Evolutionary conservation across 176 grass and related monocot species (phyloP).

Genomic region (Secale cereale): DNA sequence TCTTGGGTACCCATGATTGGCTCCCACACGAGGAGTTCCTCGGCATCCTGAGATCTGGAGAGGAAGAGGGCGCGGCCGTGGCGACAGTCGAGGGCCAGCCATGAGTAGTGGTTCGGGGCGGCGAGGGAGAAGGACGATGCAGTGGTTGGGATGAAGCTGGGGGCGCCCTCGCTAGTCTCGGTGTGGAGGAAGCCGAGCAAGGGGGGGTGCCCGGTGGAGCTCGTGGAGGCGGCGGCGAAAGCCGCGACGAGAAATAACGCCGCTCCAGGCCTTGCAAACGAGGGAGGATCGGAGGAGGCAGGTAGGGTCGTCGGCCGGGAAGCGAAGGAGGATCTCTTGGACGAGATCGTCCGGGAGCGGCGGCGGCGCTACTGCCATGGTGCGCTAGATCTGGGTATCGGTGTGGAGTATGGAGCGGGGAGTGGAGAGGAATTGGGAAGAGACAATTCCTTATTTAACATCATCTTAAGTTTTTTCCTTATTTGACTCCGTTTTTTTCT

Average conservation of each 20-base stretch:
- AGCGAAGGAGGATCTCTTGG: background rate
- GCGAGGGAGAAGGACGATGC: background rate
- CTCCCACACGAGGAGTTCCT: background rate
- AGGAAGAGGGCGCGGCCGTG: background rate
- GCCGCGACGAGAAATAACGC: background rate
- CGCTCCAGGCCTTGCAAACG: background rate
- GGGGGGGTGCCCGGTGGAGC: background rate
- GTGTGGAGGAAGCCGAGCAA: background rate
- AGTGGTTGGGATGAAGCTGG: background rate
- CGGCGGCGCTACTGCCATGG: background rate
- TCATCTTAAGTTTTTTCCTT: too few species aligned
- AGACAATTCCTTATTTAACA: too few species aligned
- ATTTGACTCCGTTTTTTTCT: too few species aligned
- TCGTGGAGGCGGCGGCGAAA: background rate
- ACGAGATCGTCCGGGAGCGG: background rate
- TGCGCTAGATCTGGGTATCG: too few species aligned
- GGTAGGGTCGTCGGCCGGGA: background rate
- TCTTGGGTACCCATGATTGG: background rate
- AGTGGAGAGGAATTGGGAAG: too few species aligned
- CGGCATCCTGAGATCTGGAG: background rate
- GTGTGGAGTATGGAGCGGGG: too few species aligned
- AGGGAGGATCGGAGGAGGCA: background rate
- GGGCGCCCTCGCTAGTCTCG: too few species aligned
- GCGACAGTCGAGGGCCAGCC: too few species aligned
- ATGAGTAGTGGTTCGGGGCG: too few species aligned